Conservation (phyloP, 2,329 filamentous ascomycete genomes). For the Aspergillus eucalypticola region DNA sequence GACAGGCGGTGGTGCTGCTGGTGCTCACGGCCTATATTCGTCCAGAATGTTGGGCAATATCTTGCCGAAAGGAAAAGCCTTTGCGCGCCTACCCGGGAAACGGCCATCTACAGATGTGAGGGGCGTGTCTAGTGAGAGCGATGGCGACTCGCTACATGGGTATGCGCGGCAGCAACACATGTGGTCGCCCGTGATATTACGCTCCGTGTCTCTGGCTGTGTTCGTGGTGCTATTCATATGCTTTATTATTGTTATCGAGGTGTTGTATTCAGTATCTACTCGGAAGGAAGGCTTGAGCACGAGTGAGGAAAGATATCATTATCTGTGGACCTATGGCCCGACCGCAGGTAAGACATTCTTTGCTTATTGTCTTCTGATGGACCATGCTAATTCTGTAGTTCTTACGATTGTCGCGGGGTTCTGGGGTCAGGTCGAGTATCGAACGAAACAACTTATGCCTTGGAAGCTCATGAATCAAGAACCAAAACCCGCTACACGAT, state of each 20-base stretch:
- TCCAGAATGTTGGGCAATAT: background rate
- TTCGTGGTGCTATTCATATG: background rate
- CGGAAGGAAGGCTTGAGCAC: background rate
- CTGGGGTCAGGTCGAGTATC: constrained; percentile 16
- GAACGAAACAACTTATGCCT: constrained; percentile 14
- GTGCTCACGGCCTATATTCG: no score
- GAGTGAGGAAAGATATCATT: constrained; percentile 3
- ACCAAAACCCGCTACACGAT: background rate
- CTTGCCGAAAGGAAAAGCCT: background rate
- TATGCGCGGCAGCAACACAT: background rate
- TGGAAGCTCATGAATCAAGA: constrained; percentile 7
- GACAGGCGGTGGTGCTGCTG: background rate
- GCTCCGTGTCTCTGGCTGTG: background rate
- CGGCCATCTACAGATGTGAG: background rate
- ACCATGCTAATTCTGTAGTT: background rate
- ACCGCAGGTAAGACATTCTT: background rate
- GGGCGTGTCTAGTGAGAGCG: background rate
- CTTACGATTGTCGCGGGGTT: constrained; percentile 10
- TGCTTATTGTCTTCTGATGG: background rate
- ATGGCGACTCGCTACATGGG: background rate
- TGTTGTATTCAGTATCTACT: background rate
- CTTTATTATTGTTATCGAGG: background rate
- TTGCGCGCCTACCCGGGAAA: background rate
- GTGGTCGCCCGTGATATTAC: background rate
- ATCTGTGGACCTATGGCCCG: constrained; percentile 11